Evolutionary conservation across 306 rosid species (phyloP).

Genomic region (Cyamopsis tetragonoloba): DNA sequence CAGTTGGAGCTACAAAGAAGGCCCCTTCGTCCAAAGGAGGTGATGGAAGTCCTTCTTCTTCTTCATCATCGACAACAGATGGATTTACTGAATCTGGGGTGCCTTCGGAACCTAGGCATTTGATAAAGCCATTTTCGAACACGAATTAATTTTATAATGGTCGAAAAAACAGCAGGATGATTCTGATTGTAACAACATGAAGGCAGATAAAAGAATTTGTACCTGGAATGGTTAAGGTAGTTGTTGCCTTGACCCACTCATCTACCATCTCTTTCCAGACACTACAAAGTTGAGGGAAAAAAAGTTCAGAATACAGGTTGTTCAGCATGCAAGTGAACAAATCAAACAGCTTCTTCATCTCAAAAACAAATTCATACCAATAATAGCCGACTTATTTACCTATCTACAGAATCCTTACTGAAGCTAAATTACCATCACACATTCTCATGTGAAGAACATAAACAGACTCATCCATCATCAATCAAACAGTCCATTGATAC

Average conservation of each 20-base stretch:
- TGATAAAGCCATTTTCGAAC: not conserved
- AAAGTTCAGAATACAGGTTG: slow-evolving; percentile 17
- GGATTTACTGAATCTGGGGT: slow-evolving; percentile 74
- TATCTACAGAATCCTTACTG: not conserved
- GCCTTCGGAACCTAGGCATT: slow-evolving; percentile 44
- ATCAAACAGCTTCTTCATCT: not conserved
- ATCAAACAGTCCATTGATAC: not conserved
- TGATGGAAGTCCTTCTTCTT: slow-evolving; percentile 89
- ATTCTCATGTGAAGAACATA: not conserved
- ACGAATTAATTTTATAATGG: not conserved
- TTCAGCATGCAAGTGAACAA: not conserved
- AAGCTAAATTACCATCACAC: not conserved
- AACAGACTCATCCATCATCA: slow-evolving; percentile 5
- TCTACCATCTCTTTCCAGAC: slow-evolving; percentile 79
- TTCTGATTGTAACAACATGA: not conserved
- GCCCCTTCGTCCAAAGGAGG: slow-evolving; percentile 89
- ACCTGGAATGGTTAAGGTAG: slow-evolving; percentile 44
- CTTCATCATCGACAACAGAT: slow-evolving; percentile 42
- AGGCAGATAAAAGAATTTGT: slow-evolving; percentile 8
- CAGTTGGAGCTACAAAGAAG: slow-evolving; percentile 56
- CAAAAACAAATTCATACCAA: not conserved
- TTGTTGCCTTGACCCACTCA: slow-evolving; percentile 63
- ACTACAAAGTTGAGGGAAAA: slow-evolving; percentile 37
- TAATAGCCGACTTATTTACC: not conserved
- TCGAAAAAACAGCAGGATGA: not conserved